phyloP scores from a whole-genome alignment of 768 basidiomycete species.

The Epithele typhae region DNA sequence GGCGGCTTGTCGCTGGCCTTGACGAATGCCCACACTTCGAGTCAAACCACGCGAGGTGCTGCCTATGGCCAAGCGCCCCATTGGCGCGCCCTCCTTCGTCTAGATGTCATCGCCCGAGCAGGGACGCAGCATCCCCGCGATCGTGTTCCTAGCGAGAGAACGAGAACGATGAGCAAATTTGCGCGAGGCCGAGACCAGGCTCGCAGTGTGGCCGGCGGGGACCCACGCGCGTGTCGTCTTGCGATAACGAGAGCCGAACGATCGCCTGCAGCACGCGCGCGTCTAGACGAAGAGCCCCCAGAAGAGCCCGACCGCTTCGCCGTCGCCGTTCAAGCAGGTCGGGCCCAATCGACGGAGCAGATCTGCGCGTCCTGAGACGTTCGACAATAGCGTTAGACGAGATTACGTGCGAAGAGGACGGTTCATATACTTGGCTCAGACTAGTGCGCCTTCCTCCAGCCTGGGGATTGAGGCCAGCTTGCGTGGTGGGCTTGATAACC shows the following conservation, averaged over 20 bases:
- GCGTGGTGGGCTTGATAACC: slow-evolving; percentile 28
- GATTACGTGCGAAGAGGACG: neutral
- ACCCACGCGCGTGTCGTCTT: slow-evolving; percentile 36
- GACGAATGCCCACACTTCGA: slow-evolving; percentile 18
- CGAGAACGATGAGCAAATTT: neutral
- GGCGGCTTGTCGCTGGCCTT: slow-evolving; percentile 13
- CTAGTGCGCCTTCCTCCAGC: slow-evolving; percentile 25
- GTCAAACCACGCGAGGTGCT: slow-evolving; percentile 13
- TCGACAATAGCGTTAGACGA: neutral
- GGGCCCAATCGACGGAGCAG: slow-evolving; percentile 28
- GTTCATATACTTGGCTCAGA: slow-evolving; percentile 15
- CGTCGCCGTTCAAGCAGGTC: slow-evolving; percentile 35
- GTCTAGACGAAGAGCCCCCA: slow-evolving; percentile 37
- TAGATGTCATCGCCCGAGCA: slow-evolving; percentile 41
- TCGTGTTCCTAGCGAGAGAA: slow-evolving; percentile 28
- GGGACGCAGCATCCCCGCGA: slow-evolving; percentile 39
- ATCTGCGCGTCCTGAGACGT: slow-evolving; percentile 23
- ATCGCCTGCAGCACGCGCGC: slow-evolving; percentile 40
- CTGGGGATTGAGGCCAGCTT: slow-evolving; percentile 24
- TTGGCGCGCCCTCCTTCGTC: slow-evolving; percentile 29
- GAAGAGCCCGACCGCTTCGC: slow-evolving; percentile 32
- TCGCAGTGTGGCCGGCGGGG: neutral
- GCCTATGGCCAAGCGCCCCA: slow-evolving; percentile 37
- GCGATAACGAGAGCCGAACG: slow-evolving; percentile 30
- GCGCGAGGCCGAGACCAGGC: neutral